phyloP scores from a whole-genome alignment of 306 rosid species.

The Quercus robur region DNA sequence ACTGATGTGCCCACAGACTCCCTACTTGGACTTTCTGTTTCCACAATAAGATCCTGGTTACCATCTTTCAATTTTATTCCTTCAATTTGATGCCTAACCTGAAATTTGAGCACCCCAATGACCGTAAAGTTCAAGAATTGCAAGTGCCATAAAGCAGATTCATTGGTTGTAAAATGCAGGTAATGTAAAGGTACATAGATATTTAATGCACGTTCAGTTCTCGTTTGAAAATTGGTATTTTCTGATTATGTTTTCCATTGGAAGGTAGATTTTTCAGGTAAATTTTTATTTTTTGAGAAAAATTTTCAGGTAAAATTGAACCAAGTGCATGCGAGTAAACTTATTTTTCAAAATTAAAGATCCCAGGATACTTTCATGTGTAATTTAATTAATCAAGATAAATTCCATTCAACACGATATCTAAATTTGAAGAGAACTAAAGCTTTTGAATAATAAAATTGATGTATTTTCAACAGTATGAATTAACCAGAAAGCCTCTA shows the following conservation, averaged over 20 bases:
- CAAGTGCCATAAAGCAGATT: background rate
- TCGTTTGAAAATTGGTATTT: background rate
- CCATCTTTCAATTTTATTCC: constrained; percentile 18
- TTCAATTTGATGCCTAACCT: constrained; percentile 48
- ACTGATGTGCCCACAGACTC: constrained; percentile 63
- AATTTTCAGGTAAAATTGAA: background rate
- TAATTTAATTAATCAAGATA: background rate
- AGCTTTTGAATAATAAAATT: constrained; percentile 11
- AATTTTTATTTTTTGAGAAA: no score
- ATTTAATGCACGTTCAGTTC: no score
- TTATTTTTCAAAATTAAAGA: background rate
- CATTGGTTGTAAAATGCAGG: background rate
- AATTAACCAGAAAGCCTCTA: constrained; percentile 63
- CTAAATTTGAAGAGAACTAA: background rate
- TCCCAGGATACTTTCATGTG: background rate
- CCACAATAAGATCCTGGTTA: constrained; percentile 29
- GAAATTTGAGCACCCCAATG: constrained; percentile 34
- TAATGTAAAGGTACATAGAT: no score
- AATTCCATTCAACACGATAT: background rate
- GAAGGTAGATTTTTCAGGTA: background rate
- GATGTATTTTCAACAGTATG: constrained; percentile 10
- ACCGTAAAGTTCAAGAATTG: constrained; percentile 12
- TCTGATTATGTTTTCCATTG: background rate
- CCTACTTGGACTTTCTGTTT: constrained; percentile 39
- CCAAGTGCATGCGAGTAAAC: background rate